Percentiles rank a stretch among this genome's conserved stretches.
These are phyloP conservation scores for Cafeteria roenbergensis DNA, from an alignment of 108 stramenopile genomes.

Conservation along the genomic window DNA sequence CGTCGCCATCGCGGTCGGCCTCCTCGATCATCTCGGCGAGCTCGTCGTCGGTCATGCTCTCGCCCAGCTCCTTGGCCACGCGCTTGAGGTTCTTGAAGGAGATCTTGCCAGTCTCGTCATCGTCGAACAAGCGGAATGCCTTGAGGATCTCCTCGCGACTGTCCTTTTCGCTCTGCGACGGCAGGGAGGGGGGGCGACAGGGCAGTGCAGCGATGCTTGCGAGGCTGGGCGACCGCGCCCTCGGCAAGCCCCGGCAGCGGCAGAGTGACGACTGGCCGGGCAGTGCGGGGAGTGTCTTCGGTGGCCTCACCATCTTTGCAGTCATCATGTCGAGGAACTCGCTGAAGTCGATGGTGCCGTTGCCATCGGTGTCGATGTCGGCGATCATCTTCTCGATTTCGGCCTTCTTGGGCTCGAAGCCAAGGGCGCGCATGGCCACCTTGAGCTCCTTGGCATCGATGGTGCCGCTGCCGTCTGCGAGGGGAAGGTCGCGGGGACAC, in stretches of 20 bases:
- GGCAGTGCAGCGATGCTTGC: no score
- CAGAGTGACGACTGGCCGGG: no score
- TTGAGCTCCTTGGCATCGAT: conserved; percentile 76
- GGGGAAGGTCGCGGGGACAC: conserved; percentile 63
- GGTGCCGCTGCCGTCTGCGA: conserved; percentile 57
- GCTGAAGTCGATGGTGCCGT: conserved; percentile 65
- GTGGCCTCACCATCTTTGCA: conserved; percentile 39
- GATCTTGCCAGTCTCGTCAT: conserved; percentile 70
- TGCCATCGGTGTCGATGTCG: conserved; percentile 66
- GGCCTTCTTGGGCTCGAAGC: conserved; percentile 72
- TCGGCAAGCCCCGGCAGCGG: no score
- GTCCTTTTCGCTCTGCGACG: conserved; percentile 46
- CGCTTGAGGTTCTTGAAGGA: conserved; percentile 68
- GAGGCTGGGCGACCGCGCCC: background rate
- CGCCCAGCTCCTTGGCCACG: conserved; percentile 70
- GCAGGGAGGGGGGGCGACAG: background rate
- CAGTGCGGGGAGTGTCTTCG: no score
- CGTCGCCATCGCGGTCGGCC: conserved; percentile 56
- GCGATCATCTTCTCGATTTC: conserved; percentile 69
- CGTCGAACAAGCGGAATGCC: conserved; percentile 70
- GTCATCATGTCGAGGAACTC: conserved; percentile 67
- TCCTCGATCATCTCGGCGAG: conserved; percentile 73
- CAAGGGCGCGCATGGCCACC: conserved; percentile 75
- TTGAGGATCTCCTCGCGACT: conserved; percentile 62
- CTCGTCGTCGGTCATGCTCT: conserved; percentile 74